Base-by-base conservation (phyloP, 2,329 filamentous ascomycete genomes). In the Bipolaris bicolor region DNA sequence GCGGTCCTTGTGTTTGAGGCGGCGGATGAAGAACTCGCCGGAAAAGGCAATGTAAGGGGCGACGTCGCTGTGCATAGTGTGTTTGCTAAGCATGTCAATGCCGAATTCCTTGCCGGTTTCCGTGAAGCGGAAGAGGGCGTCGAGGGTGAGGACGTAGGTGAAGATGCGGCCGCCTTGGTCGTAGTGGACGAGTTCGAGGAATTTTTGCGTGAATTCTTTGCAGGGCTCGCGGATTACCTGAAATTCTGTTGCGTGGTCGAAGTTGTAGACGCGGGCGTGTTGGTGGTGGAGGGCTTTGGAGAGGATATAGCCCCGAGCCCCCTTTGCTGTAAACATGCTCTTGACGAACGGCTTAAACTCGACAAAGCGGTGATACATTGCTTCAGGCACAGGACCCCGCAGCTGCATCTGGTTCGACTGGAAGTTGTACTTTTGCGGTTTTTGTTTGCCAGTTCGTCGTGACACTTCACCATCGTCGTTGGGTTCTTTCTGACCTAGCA, bases 81-180 rank as follows among this genome's bases (percentile, higher is more conserved):
- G 94, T 75, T 98, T 98, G 76, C 89, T 92, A 68, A 98, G 79
- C 75, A 97, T 82, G 77, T 97, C 94, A 68, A 98, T 92, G 50
- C 93, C 92, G 58, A 97, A 97, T 69, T 97, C 93, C 68, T 95
- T 95, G 29, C 94, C 94, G 0, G 94, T 98, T 76, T 97, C 94
- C 1, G 94, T 97, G 77, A 97, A 97, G 44, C 92, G 89, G 71
- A 96, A 85, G 51, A 94, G 83, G 5, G 89, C 90, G 70, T 98
- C 94, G 6, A 97, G 83, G 0, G 92, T 96, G 20, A 98, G 81
- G 24, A 97, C 89, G 67, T 97, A 98, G 20, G 94, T 98, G 71
- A 95, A 97, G 55, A 96, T 86, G 11, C 92, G 87, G 1, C 90
- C 90, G 16, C 92, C 93, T 67, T 95, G 86, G 69, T 94, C 92